Evolutionary conservation across 768 basidiomycete species (phyloP).

Genomic region (Leccinum rimulosum): DNA sequence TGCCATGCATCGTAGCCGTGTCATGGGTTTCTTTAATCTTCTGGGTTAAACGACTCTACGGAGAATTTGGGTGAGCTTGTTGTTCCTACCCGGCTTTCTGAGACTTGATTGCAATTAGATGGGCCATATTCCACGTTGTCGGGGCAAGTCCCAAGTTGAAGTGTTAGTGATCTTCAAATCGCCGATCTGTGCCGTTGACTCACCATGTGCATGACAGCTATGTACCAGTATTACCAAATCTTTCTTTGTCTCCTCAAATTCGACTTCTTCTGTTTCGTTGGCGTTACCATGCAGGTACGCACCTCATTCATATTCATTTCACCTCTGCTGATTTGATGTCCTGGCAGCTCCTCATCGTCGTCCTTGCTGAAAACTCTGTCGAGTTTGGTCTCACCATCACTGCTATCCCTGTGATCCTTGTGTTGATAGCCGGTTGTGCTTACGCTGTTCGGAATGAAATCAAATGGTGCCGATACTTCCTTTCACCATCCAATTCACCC

Average conservation of each 20-base stretch:
- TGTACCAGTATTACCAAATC: slow-evolving; percentile 89
- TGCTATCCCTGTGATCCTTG: slow-evolving; percentile 76
- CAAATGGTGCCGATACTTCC: slow-evolving; percentile 53
- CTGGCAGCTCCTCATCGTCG: slow-evolving; percentile 73
- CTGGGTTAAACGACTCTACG: slow-evolving; percentile 68
- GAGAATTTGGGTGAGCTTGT: slow-evolving; percentile 72
- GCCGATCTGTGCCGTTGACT: neutral
- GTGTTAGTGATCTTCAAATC: slow-evolving; percentile 42
- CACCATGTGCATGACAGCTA: slow-evolving; percentile 44
- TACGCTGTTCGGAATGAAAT: slow-evolving; percentile 78
- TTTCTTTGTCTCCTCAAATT: slow-evolving; percentile 87
- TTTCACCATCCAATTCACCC: neutral
- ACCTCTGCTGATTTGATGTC: neutral
- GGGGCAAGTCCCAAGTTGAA: slow-evolving; percentile 86
- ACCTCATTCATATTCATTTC: neutral
- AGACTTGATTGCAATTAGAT: slow-evolving; percentile 43
- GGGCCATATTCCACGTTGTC: slow-evolving; percentile 89
- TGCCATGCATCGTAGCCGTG: slow-evolving; percentile 64
- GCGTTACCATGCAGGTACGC: slow-evolving; percentile 83
- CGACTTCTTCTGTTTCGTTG: slow-evolving; percentile 85
- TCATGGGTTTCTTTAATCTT: slow-evolving; percentile 68
- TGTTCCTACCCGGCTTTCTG: neutral
- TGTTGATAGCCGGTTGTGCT: slow-evolving; percentile 62
- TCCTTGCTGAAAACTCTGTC: slow-evolving; percentile 57
- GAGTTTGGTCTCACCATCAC: slow-evolving; percentile 83